phyloP scores from a whole-genome alignment of 345 rosid species.

The Psidium guajava region DNA sequence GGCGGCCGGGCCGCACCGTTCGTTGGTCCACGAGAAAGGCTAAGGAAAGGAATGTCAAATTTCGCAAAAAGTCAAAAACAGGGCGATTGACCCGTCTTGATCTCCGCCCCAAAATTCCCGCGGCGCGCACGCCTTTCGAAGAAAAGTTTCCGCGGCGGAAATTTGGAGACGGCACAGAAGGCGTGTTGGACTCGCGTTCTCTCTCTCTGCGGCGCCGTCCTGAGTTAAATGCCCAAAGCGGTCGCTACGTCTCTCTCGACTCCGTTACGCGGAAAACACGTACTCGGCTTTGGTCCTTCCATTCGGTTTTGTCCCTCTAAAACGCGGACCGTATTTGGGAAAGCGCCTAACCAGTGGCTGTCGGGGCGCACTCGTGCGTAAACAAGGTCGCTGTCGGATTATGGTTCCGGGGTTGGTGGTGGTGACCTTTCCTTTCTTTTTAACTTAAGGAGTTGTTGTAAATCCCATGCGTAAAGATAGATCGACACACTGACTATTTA shows the following conservation, averaged over 20 bases:
- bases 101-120: not conserved
- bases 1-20: not conserved
- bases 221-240: not conserved
- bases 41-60: not conserved
- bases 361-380: not conserved
- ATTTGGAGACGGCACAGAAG: not conserved
- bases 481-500: not conserved
- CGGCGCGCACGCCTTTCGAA: not conserved
- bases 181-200: not conserved
- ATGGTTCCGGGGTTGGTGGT: not conserved
- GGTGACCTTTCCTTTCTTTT: not conserved
- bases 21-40: not conserved
- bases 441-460: not conserved
- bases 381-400: not conserved
- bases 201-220: not conserved
- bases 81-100: not conserved
- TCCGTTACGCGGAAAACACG: too few species aligned
- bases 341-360: not conserved
- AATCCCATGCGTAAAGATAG: not conserved
- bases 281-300: not conserved
- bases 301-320: not conserved
- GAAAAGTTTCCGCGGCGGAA: not conserved
- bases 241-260: too few species aligned
- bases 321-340: not conserved
- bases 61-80: too few species aligned